phyloP scores from a whole-genome alignment of 257 asterid genomes.

The Solanum sitiens region DNA sequence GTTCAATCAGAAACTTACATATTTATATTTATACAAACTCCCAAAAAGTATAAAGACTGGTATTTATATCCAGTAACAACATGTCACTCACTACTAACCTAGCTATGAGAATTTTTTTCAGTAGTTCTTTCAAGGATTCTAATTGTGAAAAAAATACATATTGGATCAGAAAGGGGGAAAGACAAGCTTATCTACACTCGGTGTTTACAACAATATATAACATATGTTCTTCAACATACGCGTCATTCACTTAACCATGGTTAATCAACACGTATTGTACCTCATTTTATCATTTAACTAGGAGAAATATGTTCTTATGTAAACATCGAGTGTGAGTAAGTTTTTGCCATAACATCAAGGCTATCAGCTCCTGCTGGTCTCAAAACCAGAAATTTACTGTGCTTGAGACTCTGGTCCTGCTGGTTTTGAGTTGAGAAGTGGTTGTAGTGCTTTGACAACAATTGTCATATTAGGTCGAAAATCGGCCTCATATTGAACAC shows the following conservation, averaged over 20 bases:
- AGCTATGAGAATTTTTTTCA: not conserved
- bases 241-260: not conserved
- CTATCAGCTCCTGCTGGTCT: not conserved
- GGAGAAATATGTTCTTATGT: not conserved
- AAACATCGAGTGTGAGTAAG: not conserved
- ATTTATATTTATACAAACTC: not conserved
- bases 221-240: not conserved
- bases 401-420: slow-evolving; percentile 12
- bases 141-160: not conserved
- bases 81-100: not conserved
- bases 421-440: slow-evolving; percentile 79
- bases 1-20: not conserved
- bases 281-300: not conserved
- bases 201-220: not conserved
- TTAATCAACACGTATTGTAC: not conserved
- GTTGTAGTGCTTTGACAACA: slow-evolving; percentile 92
- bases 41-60: not conserved
- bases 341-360: not conserved
- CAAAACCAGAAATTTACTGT: not conserved
- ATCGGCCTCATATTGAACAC: slow-evolving; percentile 93
- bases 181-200: not conserved
- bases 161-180: not conserved
- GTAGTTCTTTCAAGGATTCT: not conserved
- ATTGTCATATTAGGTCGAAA: slow-evolving; percentile 94
- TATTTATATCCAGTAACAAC: not conserved